Percentiles rank a stretch among this genome's conserved stretches.
phyloP scores from a whole-genome alignment of 23 red algal species.

The Cyanidioschyzon merolae region DNA sequence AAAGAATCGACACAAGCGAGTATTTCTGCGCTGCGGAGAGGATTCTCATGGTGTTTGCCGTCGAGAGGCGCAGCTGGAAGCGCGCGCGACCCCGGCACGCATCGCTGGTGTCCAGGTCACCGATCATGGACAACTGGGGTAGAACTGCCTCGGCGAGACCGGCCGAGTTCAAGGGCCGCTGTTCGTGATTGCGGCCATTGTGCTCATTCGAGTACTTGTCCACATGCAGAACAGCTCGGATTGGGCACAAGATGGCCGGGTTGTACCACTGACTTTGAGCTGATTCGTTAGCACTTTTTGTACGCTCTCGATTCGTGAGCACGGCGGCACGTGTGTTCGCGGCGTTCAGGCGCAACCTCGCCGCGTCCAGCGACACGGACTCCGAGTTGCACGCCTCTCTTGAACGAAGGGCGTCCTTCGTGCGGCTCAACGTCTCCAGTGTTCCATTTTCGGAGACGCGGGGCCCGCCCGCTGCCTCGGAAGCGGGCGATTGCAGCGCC shows the following conservation, averaged over 20 bases:
- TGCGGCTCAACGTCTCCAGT: background rate
- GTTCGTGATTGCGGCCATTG: background rate
- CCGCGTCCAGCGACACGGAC: background rate
- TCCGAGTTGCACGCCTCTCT: background rate
- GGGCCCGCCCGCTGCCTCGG: constrained; percentile 1
- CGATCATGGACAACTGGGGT: constrained; percentile 47
- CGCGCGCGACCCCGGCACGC: constrained; percentile 24
- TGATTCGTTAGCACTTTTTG: background rate
- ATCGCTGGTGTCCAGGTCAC: constrained; percentile 29
- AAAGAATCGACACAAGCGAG: constrained; percentile 53
- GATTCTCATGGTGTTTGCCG: constrained; percentile 44
- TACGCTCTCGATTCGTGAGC: too few relatives aligned
- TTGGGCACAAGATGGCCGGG: background rate
- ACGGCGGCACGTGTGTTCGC: too few relatives aligned
- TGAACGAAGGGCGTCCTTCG: background rate
- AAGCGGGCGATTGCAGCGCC: background rate
- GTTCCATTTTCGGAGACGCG: background rate
- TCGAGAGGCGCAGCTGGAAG: constrained; percentile 42
- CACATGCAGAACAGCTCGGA: constrained; percentile 1
- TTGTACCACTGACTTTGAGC: background rate
- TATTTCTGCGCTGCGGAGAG: constrained; percentile 73
- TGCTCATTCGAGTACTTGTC: background rate
- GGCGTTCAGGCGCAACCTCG: background rate
- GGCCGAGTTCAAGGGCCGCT: background rate
- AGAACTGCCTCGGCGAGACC: background rate